A percentile compares a stretch with the other conserved stretches of the same genome.
Conservation (phyloP, 768 basidiomycete species). For the Psilocybe cyanescens region DNA sequence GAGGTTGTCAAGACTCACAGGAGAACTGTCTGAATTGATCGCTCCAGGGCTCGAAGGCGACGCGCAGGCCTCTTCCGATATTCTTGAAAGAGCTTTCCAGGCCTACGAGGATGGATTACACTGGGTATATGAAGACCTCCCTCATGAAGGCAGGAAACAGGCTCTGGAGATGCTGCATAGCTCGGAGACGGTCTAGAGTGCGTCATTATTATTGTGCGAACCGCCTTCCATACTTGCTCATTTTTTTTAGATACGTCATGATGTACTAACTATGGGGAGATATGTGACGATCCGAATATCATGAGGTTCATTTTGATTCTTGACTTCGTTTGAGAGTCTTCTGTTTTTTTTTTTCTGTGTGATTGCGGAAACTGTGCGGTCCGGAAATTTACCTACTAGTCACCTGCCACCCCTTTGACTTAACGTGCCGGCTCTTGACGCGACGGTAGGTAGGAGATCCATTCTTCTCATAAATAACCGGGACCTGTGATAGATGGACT, state of each 20-base stretch:
- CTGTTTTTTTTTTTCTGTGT: not conserved
- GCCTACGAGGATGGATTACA: slow-evolving; percentile 25
- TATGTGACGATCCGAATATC: not conserved
- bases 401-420: not conserved
- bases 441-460: not conserved
- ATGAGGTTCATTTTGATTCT: not conserved
- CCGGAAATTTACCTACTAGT: not conserved
- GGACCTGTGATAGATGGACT: not conserved
- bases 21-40: slow-evolving; percentile 23
- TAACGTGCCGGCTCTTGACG: too few relatives aligned
- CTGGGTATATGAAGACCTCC: slow-evolving; percentile 30
- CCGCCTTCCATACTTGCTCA: not conserved
- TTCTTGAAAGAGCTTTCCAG: slow-evolving; percentile 20
- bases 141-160: slow-evolving; percentile 10
- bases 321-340: not conserved
- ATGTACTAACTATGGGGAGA: not conserved
- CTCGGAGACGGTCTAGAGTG: not conserved
- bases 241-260: not conserved
- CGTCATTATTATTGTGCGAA: not conserved
- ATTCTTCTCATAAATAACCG: not conserved
- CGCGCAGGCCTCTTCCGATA: slow-evolving; percentile 20
- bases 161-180: slow-evolving; percentile 24
- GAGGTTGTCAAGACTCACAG: slow-evolving; percentile 23
- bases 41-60: slow-evolving; percentile 32
- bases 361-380: not conserved